Base-by-base conservation (phyloP, 129 eudicot genomes). In the Solidago caesia region DNA sequence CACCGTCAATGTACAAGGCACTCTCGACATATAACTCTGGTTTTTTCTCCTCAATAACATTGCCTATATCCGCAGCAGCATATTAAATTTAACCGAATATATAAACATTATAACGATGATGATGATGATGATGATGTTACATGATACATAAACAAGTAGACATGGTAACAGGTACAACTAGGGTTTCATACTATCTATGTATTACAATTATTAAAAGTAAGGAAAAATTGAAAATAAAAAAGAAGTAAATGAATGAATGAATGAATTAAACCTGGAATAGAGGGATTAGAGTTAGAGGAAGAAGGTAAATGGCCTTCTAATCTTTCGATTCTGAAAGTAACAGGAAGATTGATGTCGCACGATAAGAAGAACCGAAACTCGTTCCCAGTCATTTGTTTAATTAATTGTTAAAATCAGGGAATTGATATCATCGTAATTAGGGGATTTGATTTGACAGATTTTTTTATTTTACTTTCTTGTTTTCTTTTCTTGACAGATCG, bases 341-440 rank as follows among this genome's bases (percentile, higher is more conserved):
- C 87, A 1, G 97, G 97, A 43, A 88, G 94, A 81, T 95, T 95
- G 71, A 95, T 91, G 77, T 95, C 99, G 78, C 97, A 95, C 0
- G 99, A 91, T 75, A 95, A 75, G 84, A 95, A 91, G 92, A 91
- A 91, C 25, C 97, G 82, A 66, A 88, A 95, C 77, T 95, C 97
- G 87, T 84, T 87, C 63, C 91, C 88, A 44, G 85, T 81, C 99
- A 95, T 89, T 25, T 7, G 44, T 57, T 33, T 72, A 14, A 45
- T 70, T 55, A 68, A 41, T 58, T 33, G 45, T 70, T 64, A 57
- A 78, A 70, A 70, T 70, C 56, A 71, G 51, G 12, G 16, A 41
- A 2, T 13, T 5, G 59, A 49, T 60, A 27, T 39, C 75, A 62
- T 70, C 58, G 43, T 11, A 8, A 48, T 48, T 7, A 48, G 53